Base-by-base conservation (phyloP, 2,329 filamentous ascomycete genomes). In the Alternaria consortialis region DNA sequence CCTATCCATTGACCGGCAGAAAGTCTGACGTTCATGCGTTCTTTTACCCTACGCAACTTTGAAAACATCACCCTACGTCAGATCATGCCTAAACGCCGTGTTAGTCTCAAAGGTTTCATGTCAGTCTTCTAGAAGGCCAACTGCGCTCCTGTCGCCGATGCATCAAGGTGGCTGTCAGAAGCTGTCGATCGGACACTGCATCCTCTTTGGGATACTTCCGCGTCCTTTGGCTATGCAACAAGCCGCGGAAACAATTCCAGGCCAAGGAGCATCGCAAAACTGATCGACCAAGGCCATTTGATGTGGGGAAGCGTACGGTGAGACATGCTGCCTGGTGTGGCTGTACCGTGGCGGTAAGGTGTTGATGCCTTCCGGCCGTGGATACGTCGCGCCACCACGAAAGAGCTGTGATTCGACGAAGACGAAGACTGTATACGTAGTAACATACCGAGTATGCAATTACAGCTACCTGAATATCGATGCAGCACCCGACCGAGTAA, bases 81-180 rank as follows among this genome's bases (percentile, higher is more conserved):
- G 60, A 62, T 62, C 58, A 53, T 58, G 60, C 42, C 44, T 50
- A 56, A 46, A 47, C 34, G 60, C 67, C 60, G 66, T 74, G 67
- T 74, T 68, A 73, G 53, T 68, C 58, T 57, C 53, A 53, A 46
- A 61, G 64, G 74, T 76, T 76, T 76, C 73, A 76, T 55, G 51
- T 69, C 63, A 48, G 36, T 60, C 64, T 76, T 75, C 72, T 72
- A 71, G 74, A 76, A 76, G 65, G 46, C 60, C 58, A 58, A 29
- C 42, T 54, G 54, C 63, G 58, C 57, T 66, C 55, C 53, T 60
- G 46, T 61, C 53, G 53, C 56, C 63, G 52, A 70, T 59, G 62
- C 61, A 63, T 67, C 62, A 65, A 68, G 59, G 65, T 65, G 64
- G 62, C 54, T 63, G 63, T 66, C 60, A 64, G 54, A 67, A 64